Evolutionary conservation across 2,329 filamentous ascomycete genomes (phyloP).

Genomic region (Colletotrichum eleusines): DNA sequence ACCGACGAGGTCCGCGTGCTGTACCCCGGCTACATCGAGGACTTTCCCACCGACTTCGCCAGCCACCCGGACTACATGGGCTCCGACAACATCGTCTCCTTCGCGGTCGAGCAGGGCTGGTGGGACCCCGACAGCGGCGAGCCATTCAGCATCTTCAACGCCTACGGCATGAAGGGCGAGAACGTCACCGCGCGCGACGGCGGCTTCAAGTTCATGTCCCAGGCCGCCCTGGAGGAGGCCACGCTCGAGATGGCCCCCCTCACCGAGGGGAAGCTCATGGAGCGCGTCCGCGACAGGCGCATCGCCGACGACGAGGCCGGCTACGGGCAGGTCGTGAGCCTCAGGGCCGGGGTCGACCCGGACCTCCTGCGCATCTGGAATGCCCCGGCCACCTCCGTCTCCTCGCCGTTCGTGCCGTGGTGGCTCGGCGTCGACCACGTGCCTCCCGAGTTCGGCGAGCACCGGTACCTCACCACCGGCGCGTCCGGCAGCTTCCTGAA

Average conservation of each 20-base stretch:
- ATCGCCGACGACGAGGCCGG: slow-evolving; percentile 47
- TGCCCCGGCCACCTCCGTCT: slow-evolving; percentile 46
- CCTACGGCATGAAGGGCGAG: slow-evolving; percentile 45
- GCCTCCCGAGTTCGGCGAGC: slow-evolving; percentile 46
- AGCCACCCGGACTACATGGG: slow-evolving; percentile 45
- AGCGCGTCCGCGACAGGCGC: slow-evolving; percentile 48
- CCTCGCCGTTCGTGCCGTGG: slow-evolving; percentile 47
- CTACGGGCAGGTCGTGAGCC: slow-evolving; percentile 47
- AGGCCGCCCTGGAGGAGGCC: slow-evolving; percentile 45
- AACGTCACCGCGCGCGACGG: slow-evolving; percentile 45
- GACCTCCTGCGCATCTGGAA: slow-evolving; percentile 46
- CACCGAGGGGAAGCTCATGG: slow-evolving; percentile 62
- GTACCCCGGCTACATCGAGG: slow-evolving; percentile 48
- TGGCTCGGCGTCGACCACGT: slow-evolving; percentile 46
- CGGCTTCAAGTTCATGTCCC: slow-evolving; percentile 50
- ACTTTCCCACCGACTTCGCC: slow-evolving; percentile 46
- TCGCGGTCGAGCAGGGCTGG: slow-evolving; percentile 47
- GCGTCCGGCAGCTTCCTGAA: slow-evolving; percentile 46
- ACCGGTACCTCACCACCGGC: slow-evolving; percentile 47
- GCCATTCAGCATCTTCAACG: slow-evolving; percentile 48
- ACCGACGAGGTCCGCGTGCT: slow-evolving; percentile 45
- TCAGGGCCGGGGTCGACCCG: slow-evolving; percentile 42
- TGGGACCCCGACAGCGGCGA: slow-evolving; percentile 43
- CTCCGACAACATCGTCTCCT: slow-evolving; percentile 46
- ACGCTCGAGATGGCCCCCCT: slow-evolving; percentile 58